Evolutionary conservation across 2,329 filamentous ascomycete genomes (phyloP), one percentile per base, ranked within the genome.

Genomic region (Daldinia eschscholtzii): DNA sequence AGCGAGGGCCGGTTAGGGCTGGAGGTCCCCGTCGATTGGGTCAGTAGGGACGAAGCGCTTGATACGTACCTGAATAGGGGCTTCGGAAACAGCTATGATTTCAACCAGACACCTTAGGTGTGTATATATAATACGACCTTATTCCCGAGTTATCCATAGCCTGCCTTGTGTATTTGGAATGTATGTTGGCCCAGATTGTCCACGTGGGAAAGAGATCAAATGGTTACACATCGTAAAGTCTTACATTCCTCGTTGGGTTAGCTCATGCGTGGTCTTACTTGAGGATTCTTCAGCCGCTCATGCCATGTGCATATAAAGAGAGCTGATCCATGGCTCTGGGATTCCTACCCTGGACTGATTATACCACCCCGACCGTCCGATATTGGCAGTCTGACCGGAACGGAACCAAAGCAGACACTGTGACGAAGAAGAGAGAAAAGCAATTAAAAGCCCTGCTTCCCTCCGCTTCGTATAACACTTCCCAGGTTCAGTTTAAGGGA

Each of bases 31-130:
- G 84, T 85, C 0, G 79, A 84, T 33, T 90, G 84, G 80, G 76
- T 85, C 3, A 67, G 75, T 1, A 80, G 79, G 33, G 77, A 83
- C 37, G 78, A 83, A 48, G 81, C 83, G 1, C 62, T 83, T 61
- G 75, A 78, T 44, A 78, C 78, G 0, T 90, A 90, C 74, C 70
- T 90, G 70, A 82, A 87, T 53, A 77, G 87, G 61, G 85, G 82
- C 0, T 90, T 87, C 74, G 88, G 88, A 0, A 90, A 90, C 74
- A 86, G 84, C 20, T 90, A 90, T 78, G 84, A 90, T 74, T 90
- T 90, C 73, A 79, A 85, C 62, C 88, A 90, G 76, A 76, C 62
- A 12, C 63, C 71, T 6, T 76, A 57, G 26, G 15, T 42, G 2
- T 4, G 12, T 4, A 12, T 39, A 28, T 18, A 1, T 52, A 33